Percentiles rank a stretch among this genome's conserved stretches.
These are phyloP conservation scores for Phytophthora colocasiae DNA, from an alignment of 352 stramenopile genomes.

Conservation along the genomic window DNA sequence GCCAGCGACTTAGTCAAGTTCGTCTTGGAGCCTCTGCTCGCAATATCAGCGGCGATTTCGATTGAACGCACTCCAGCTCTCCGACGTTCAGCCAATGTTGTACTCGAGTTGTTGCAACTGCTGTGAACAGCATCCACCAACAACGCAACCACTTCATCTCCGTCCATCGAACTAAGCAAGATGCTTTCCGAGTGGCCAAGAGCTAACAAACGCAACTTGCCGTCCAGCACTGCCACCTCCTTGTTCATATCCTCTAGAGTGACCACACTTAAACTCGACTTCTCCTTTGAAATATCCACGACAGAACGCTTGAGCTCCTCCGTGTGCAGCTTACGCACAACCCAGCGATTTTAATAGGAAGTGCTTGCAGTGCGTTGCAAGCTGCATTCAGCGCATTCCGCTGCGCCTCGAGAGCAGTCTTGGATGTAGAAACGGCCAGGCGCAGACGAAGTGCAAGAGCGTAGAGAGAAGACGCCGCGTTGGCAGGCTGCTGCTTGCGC, in stretches of 20 bases:
- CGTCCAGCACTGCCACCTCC: constrained; percentile 66
- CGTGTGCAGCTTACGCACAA: constrained; percentile 75
- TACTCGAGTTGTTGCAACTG: constrained; percentile 25
- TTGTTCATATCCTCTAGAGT: constrained; percentile 68
- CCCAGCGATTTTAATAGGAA: constrained; percentile 62
- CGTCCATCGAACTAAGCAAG: constrained; percentile 65
- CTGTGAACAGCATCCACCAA: constrained; percentile 55
- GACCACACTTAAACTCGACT: constrained; percentile 53
- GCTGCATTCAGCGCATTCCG: constrained; percentile 70
- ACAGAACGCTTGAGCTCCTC: constrained; percentile 50
- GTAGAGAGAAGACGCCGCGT: constrained; percentile 69
- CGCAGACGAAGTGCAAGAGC: constrained; percentile 58
- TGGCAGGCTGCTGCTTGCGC: constrained; percentile 65
- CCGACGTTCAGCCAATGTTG: constrained; percentile 52
- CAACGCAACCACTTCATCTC: constrained; percentile 60
- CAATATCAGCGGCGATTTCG: constrained; percentile 66
- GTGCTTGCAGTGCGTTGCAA: constrained; percentile 48
- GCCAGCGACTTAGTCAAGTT: constrained; percentile 71
- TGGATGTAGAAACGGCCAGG: constrained; percentile 47
- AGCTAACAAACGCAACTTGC: constrained; percentile 64
- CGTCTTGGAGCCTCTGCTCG: constrained; percentile 9
- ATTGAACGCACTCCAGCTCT: constrained; percentile 53
- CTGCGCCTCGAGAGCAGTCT: constrained; percentile 54
- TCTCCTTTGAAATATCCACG: constrained; percentile 14
- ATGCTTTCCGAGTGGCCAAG: constrained; percentile 64